phyloP scores from a whole-genome alignment of 2,329 filamentous ascomycete genomes.

The Bimuria novae-zelandiae region DNA sequence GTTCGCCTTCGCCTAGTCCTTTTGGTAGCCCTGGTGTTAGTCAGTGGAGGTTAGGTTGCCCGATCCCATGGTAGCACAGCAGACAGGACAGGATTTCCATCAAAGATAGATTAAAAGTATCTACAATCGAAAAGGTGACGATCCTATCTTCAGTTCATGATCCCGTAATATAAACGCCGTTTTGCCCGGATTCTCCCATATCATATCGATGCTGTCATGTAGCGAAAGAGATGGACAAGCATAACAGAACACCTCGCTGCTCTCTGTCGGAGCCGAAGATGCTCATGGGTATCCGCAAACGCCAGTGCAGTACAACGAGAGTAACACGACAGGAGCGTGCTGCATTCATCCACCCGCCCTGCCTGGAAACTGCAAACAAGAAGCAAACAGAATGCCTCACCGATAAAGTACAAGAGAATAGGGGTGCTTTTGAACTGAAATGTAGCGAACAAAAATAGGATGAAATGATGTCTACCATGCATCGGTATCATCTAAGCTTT shows the following conservation, averaged over 20 bases:
- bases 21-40: no score
- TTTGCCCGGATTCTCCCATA: not conserved
- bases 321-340: not conserved
- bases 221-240: constrained; percentile 6
- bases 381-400: constrained; percentile 4
- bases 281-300: constrained; percentile 18
- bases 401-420: constrained; percentile 7
- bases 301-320: constrained; percentile 8
- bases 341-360: constrained; percentile 2
- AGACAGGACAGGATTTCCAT: not conserved
- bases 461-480: not conserved
- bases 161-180: constrained; percentile 1
- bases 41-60: no score
- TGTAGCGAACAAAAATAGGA: not conserved
- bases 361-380: not conserved
- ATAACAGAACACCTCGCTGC: constrained; percentile 4
- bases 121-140: constrained; percentile 13
- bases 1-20: no score
- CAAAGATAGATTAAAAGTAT: constrained; percentile 10
- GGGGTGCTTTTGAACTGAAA: constrained; percentile 11
- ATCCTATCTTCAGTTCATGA: constrained; percentile 5
- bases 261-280: not conserved
- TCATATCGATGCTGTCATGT: constrained; percentile 3
- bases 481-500: constrained; percentile 35
- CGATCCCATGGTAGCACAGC: not conserved